A percentile compares a stretch with the other conserved stretches of the same genome.
Conservation (phyloP, 345 rosid species). For the Euclidium syriacum region DNA sequence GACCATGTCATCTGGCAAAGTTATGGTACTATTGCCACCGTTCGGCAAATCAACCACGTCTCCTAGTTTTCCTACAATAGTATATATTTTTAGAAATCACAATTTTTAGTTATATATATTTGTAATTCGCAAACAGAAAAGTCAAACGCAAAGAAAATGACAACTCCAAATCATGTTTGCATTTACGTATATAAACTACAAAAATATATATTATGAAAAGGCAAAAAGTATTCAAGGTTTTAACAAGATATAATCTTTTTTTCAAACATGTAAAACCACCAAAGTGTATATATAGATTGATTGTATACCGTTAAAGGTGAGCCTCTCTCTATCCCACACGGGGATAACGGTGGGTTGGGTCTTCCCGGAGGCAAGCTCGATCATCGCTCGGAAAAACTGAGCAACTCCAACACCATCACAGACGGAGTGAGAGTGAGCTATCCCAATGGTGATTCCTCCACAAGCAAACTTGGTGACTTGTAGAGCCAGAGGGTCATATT, state of each 20-base stretch:
- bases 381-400: slow-evolving; percentile 34
- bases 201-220: too few relatives aligned
- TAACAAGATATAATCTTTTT: too few relatives aligned
- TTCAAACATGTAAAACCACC: not conserved
- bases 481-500: slow-evolving; percentile 20
- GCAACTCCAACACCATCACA: slow-evolving; percentile 46
- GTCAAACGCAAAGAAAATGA: too few relatives aligned
- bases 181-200: too few relatives aligned
- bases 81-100: too few relatives aligned
- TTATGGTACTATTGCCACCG: not conserved
- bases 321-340: slow-evolving; percentile 43
- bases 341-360: slow-evolving; percentile 37
- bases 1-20: slow-evolving; percentile 21
- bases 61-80: not conserved
- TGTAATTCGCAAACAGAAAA: too few relatives aligned
- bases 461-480: slow-evolving; percentile 47
- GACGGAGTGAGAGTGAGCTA: slow-evolving; percentile 44
- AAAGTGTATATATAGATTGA: not conserved
- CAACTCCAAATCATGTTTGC: too few relatives aligned
- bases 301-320: slow-evolving; percentile 13
- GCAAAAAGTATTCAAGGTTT: too few relatives aligned
- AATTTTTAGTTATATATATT: too few relatives aligned
- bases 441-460: slow-evolving; percentile 47
- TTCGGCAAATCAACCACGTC: not conserved
- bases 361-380: slow-evolving; percentile 35